Percentiles rank a stretch among this genome's conserved stretches.
Evolutionary conservation across 2,329 filamentous ascomycete genomes (phyloP).

Genomic region (Beauveria sp.): DNA sequence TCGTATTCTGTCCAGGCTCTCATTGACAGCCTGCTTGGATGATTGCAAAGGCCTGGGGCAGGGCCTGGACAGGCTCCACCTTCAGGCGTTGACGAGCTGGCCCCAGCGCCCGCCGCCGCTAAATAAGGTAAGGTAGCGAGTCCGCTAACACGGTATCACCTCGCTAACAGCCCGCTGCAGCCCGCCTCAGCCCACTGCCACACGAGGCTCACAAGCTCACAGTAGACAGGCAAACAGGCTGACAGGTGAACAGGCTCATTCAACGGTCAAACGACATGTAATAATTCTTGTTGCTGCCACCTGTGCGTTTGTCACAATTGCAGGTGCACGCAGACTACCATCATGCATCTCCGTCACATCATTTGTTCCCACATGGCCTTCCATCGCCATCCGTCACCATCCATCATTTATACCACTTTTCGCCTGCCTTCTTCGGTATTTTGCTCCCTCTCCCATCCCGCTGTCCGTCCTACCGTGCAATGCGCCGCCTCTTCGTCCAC

Average conservation of each 20-base stretch:
- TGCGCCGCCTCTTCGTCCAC: no score
- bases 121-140: not conserved
- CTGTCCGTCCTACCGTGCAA: no score
- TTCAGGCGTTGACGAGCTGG: not conserved
- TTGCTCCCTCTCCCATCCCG: not conserved
- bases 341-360: not conserved
- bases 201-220: no score
- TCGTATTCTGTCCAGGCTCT: no score
- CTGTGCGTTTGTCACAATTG: no score
- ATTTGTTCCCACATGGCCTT: not conserved
- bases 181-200: no score
- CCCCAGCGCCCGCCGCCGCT: not conserved
- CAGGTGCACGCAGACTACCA: not conserved
- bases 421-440: not conserved
- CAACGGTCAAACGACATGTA: no score
- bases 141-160: not conserved
- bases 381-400: not conserved
- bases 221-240: no score
- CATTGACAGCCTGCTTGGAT: not conserved
- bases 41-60: not conserved
- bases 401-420: not conserved
- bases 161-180: not conserved
- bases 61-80: not conserved
- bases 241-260: no score
- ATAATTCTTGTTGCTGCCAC: no score